phyloP scores from a whole-genome alignment of 345 rosid species.

The Lumnitzera littorea region DNA sequence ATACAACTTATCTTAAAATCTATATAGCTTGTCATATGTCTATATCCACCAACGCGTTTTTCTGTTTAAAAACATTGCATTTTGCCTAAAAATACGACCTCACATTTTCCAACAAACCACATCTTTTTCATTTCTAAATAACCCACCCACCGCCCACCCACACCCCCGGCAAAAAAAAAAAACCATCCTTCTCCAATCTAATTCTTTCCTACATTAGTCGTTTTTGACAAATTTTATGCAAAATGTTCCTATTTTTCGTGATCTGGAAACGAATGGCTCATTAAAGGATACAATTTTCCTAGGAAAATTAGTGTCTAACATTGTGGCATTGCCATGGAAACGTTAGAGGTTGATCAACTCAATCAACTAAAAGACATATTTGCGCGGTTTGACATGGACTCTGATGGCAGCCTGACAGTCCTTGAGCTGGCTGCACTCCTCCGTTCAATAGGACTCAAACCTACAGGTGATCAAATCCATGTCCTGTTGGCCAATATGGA shows the following conservation, averaged over 20 bases:
- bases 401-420: constrained; percentile 86
- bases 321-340: not conserved
- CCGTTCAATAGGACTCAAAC: constrained; percentile 69
- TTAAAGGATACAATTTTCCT: no score
- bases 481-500: constrained; percentile 65
- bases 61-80: constrained; percentile 1
- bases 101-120: constrained; percentile 3
- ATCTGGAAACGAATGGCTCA: no score
- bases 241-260: no score
- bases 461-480: constrained; percentile 70
- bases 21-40: no score
- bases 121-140: not conserved
- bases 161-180: no score
- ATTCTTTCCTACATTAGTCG: no score
- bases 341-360: constrained; percentile 30
- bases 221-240: no score
- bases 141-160: not conserved
- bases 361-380: constrained; percentile 56
- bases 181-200: no score
- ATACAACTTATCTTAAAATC: no score
- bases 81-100: not conserved
- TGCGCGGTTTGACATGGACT: constrained; percentile 73
- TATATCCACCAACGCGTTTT: constrained; percentile 9
- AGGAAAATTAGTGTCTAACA: not conserved
- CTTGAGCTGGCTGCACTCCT: constrained; percentile 82